phyloP scores from a whole-genome alignment of 352 stramenopile genomes.

The Phytophthora uliginosa region DNA sequence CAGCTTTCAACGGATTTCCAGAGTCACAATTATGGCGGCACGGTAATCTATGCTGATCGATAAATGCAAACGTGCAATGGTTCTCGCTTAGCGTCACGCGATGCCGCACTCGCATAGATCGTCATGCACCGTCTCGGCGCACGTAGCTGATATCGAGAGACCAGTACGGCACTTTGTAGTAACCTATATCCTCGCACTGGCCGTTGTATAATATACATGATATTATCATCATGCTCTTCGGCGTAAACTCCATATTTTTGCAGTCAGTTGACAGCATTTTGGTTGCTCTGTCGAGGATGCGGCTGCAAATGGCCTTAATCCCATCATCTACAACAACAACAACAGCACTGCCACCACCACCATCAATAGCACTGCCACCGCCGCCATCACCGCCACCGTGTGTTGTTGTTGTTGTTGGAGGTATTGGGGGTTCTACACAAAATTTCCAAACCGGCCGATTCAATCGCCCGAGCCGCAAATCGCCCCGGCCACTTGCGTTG shows the following conservation, averaged over 20 bases:
- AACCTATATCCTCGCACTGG: neutral
- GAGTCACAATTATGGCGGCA: neutral
- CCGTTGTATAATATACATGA: too few relatives aligned
- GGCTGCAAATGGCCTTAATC: constrained; percentile 10
- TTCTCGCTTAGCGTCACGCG: neutral
- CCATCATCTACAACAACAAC: too few relatives aligned
- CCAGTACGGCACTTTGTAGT: neutral
- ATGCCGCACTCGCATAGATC: neutral
- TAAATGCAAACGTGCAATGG: neutral
- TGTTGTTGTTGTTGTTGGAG: too few relatives aligned
- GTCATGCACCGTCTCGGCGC: too few relatives aligned
- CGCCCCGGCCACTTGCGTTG: too few relatives aligned
- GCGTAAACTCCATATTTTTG: neutral
- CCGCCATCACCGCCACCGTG: too few relatives aligned
- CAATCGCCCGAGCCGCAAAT: too few relatives aligned
- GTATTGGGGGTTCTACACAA: too few relatives aligned
- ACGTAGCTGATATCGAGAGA: neutral
- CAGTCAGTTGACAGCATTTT: neutral
- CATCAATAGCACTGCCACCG: too few relatives aligned
- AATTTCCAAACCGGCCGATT: too few relatives aligned
- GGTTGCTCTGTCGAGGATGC: neutral
- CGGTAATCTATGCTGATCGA: neutral
- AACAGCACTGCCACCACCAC: too few relatives aligned
- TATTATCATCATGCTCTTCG: neutral
- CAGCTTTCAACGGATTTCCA: neutral